phyloP scores from a whole-genome alignment of 2,329 filamentous ascomycete species.

The Paecilomyces variotii region DNA sequence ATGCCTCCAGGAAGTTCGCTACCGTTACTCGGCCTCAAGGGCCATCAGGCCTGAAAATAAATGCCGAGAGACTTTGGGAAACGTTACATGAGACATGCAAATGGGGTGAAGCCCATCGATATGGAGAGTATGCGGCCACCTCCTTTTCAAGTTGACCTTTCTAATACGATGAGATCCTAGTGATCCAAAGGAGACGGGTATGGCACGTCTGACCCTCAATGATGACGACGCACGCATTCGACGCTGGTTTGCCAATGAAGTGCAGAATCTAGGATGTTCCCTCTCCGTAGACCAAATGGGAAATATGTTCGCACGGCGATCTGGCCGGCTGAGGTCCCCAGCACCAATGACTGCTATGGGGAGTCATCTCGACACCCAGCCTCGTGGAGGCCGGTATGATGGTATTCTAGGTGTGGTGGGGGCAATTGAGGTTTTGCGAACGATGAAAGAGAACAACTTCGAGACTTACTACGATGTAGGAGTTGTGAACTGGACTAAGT shows the following conservation, averaged over 20 bases:
- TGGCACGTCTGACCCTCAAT: conserved; percentile 62
- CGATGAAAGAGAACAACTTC: conserved; percentile 58
- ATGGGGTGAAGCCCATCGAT: conserved; percentile 22
- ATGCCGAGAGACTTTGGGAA: conserved; percentile 18
- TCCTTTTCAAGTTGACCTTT: no score
- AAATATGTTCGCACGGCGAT: conserved; percentile 68
- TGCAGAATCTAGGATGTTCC: conserved; percentile 52
- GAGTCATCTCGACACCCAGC: conserved; percentile 44
- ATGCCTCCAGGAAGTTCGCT: conserved; percentile 6
- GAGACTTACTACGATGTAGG: conserved; percentile 65
- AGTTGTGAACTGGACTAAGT: conserved; percentile 73
- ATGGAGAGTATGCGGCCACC: conserved; percentile 16
- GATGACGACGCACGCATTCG: conserved; percentile 59
- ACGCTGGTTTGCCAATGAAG: conserved; percentile 60
- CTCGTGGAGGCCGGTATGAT: conserved; percentile 33
- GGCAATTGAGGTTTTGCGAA: conserved; percentile 63
- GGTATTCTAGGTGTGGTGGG: conserved; percentile 68
- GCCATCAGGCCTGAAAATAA: conserved; percentile 18
- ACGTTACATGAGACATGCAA: conserved; percentile 24
- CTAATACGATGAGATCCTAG: conserved; percentile 5
- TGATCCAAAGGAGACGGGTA: conserved; percentile 41
- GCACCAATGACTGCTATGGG: conserved; percentile 60
- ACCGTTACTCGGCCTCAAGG: conserved; percentile 1
- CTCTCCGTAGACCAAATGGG: conserved; percentile 64
- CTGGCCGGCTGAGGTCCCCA: conserved; percentile 50